These are phyloP conservation scores for Ensete ventricosum DNA, from an alignment of 176 grass and related monocot genomes.

Conservation along the genomic window DNA sequence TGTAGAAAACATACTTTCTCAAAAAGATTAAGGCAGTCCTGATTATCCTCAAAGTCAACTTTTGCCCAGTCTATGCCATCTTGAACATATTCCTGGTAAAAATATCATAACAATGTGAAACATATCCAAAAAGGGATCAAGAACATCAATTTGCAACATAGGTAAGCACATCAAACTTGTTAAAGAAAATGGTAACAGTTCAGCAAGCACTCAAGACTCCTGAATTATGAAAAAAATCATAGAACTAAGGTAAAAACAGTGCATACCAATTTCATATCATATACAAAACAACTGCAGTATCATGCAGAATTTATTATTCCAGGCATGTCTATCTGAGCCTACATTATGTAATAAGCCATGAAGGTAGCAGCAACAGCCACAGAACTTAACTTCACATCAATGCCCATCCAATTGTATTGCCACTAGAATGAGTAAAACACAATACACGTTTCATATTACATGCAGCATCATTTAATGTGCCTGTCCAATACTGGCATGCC, in stretches of 20 bases:
- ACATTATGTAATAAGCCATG: too few relatives aligned
- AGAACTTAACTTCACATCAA: too few relatives aligned
- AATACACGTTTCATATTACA: too few relatives aligned
- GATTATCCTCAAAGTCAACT: conserved; percentile 95
- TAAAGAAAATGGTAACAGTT: neutral
- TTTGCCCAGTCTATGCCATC: conserved; percentile 99
- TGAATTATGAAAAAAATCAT: neutral
- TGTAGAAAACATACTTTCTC: conserved; percentile 56
- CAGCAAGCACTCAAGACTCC: neutral
- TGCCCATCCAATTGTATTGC: too few relatives aligned
- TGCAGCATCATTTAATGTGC: too few relatives aligned
- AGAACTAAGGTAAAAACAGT: neutral
- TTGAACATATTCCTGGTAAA: conserved; percentile 75
- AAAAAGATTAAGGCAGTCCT: conserved; percentile 84
- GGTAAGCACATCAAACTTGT: neutral
- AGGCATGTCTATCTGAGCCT: too few relatives aligned
- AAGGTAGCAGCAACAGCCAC: too few relatives aligned
- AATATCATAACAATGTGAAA: conserved; percentile 3
- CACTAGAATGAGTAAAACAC: too few relatives aligned
- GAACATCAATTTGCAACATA: neutral
- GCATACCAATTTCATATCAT: too few relatives aligned
- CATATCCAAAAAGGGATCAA: conserved; percentile 5
- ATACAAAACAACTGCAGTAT: too few relatives aligned
- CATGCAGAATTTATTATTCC: too few relatives aligned
- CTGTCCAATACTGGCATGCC: too few relatives aligned